These are phyloP conservation scores for Hericium alpestre DNA, from an alignment of 768 basidiomycete species.

Conservation along the genomic window DNA sequence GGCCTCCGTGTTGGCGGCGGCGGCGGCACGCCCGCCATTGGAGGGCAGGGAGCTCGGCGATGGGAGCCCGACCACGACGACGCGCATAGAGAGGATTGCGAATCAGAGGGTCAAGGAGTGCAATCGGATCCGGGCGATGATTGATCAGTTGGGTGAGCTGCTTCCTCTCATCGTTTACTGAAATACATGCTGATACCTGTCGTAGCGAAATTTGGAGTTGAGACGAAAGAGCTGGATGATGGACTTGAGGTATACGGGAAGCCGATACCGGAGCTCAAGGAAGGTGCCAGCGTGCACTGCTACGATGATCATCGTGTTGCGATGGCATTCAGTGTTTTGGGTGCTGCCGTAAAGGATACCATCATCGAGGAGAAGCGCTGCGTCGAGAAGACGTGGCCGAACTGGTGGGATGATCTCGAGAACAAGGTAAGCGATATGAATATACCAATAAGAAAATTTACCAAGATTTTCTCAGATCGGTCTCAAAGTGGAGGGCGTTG, in stretches of 20 bases:
- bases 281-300: slow-evolving; percentile 80
- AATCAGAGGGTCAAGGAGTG: slow-evolving; percentile 99
- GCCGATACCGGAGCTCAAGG: slow-evolving; percentile 47
- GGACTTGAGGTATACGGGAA: slow-evolving; percentile 85
- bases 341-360: slow-evolving; percentile 60
- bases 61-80: slow-evolving; percentile 30
- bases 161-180: background rate
- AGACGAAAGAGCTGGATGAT: slow-evolving; percentile 85
- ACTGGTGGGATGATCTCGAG: slow-evolving; percentile 98
- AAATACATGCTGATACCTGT: background rate
- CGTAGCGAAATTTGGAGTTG: slow-evolving; percentile 86
- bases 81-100: slow-evolving; percentile 87
- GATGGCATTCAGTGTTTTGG: slow-evolving; percentile 93
- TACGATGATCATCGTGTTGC: slow-evolving; percentile 99
- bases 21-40: slow-evolving; percentile 40
- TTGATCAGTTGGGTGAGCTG: slow-evolving; percentile 76
- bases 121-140: slow-evolving; percentile 94
- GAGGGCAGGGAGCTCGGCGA: slow-evolving; percentile 35
- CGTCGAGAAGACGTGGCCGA: slow-evolving; percentile 99
- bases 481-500: slow-evolving; percentile 75
- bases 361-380: slow-evolving; percentile 92
- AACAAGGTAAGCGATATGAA: slow-evolving; percentile 59
- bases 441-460: background rate
- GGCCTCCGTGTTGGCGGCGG: slow-evolving; percentile 77
- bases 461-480: slow-evolving; percentile 54